Evolutionary conservation across 1,139 yeast species (phyloP), one percentile per base, ranked within the genome.

Genomic region (Geotrichum europaeum): DNA sequence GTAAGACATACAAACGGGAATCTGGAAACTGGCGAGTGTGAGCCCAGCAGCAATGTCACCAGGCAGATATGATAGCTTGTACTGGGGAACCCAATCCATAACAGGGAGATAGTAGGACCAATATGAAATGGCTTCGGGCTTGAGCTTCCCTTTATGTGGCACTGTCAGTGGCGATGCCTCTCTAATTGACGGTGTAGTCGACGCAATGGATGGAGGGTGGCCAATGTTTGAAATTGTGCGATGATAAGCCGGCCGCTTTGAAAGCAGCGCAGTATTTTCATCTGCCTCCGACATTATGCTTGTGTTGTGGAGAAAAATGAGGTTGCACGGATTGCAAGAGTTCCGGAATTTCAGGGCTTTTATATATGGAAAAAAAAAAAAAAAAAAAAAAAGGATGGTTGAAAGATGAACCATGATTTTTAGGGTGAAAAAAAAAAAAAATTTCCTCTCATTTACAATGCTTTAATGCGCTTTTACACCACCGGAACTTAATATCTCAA

Each of bases 1-100:
- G 70, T 89, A 92, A 0, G 97, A 89, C 72, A 94, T 80, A 13
- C 92, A 87, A 61, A 94, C 77, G 0, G 99, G 99, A 51, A 94
- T 84, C 72, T 92, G 97, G 73, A 92, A 94, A 22, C 96, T 88
- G 0, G 96, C 97, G 53, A 92, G 74, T 0, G 98, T 86, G 18
- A 91, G 70, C 0, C 99, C 98, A 0, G 97, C 96, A 20, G 88
- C 74, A 28, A 89, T 69, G 68, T 94, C 99, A 15, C 96, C 91
- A 2, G 85, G 63, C 51, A 90, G 79, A 66, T 78, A 82, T 6
- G 73, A 67, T 30, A 72, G 61, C 20, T 76, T 73, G 72, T 94
- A 94, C 28, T 81, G 76, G 10, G 86, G 84, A 50, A 89, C 70
- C 98, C 98, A 94, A 1, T 89, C 81, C 60, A 85, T 77, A 59